A percentile compares a stretch with the other conserved stretches of the same genome.
phyloP scores from a whole-genome alignment of 805 yeast genomes.

The Kazachstania martiniae region DNA sequence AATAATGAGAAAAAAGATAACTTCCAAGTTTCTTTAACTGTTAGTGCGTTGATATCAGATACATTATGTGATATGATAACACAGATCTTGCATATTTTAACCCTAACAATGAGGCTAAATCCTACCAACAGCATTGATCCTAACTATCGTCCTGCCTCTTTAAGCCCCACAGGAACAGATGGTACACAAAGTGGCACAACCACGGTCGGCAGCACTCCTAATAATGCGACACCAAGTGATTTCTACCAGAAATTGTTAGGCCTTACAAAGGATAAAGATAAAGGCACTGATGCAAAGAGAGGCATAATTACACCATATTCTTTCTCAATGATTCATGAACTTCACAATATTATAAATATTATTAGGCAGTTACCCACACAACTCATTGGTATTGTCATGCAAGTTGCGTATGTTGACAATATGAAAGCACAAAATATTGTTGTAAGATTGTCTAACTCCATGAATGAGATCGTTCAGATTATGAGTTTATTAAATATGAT shows the following conservation, averaged over 20 bases:
- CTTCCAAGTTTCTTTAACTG: constrained; percentile 5
- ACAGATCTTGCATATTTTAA: constrained; percentile 15
- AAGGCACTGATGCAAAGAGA: constrained; percentile 5
- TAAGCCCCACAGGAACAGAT: background rate
- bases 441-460: constrained; percentile 22
- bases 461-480: constrained; percentile 26
- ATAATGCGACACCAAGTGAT: constrained; percentile 9
- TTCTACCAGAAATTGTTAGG: constrained; percentile 24
- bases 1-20: constrained; percentile 4
- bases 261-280: constrained; percentile 10
- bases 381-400: constrained; percentile 21
- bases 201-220: background rate
- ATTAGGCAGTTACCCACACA: constrained; percentile 24
- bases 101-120: constrained; percentile 18
- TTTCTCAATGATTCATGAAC: constrained; percentile 19
- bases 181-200: background rate
- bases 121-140: constrained; percentile 25
- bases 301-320: constrained; percentile 25
- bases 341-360: constrained; percentile 19
- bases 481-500: constrained; percentile 22
- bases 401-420: constrained; percentile 9
- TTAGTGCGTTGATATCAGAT: constrained; percentile 10
- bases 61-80: constrained; percentile 16
- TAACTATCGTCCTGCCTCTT: constrained; percentile 6
- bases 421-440: constrained; percentile 20